Percentiles rank a stretch among this genome's conserved stretches.
Conservation (phyloP, 1,284 basidiomycete genomes). For the Grifola frondosa region DNA sequence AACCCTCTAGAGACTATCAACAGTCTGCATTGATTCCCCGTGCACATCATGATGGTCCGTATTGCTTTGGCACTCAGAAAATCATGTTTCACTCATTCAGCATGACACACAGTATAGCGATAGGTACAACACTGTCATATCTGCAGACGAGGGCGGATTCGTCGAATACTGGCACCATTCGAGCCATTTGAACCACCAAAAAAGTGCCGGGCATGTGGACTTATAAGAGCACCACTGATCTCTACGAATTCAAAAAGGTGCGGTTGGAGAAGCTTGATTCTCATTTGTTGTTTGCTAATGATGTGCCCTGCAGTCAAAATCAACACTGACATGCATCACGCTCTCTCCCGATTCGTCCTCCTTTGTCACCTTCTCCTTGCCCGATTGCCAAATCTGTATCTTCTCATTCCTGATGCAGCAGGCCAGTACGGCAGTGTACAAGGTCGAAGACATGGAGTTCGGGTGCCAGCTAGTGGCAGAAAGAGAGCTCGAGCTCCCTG, state of each 20-base stretch:
- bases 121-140: conserved; percentile 86
- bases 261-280: too few relatives aligned
- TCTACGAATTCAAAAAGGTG: conserved; percentile 98
- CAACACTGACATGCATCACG: conserved; percentile 85
- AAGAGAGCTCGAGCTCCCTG: conserved; percentile 81
- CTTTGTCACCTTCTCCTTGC: conserved; percentile 89
- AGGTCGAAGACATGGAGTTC: conserved; percentile 98
- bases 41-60: conserved; percentile 86
- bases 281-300: neutral
- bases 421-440: conserved; percentile 85
- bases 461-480: conserved; percentile 91
- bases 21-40: conserved; percentile 80
- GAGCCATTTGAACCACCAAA: conserved; percentile 86
- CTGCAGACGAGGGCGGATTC: conserved; percentile 92
- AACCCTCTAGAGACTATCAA: conserved; percentile 72
- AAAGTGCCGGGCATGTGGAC: conserved; percentile 79
- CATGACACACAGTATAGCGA: conserved; percentile 73
- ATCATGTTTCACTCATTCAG: conserved; percentile 1
- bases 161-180: conserved; percentile 93
- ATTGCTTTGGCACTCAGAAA: conserved; percentile 3
- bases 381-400: conserved; percentile 91
- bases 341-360: conserved; percentile 85
- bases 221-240: conserved; percentile 87
- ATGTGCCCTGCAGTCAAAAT: conserved; percentile 67
- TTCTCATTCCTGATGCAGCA: conserved; percentile 97